Conservation (phyloP, 306 rosid genomes). For the Astragalus membranaceus region DNA sequence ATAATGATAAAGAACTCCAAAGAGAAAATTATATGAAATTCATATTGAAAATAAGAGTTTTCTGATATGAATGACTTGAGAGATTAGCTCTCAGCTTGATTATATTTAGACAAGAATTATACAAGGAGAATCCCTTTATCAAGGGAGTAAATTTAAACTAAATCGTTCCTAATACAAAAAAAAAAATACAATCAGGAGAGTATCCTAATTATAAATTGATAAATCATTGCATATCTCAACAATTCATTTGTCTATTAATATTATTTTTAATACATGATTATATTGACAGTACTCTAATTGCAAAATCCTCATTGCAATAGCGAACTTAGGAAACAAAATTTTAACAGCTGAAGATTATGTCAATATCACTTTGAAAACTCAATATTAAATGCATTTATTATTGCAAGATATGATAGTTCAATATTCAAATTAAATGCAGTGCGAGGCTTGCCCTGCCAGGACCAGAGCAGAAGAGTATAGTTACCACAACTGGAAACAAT, state of each 20-base stretch:
- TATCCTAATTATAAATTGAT: too few species aligned
- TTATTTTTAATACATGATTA: background rate
- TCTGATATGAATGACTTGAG: too few species aligned
- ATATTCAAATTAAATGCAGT: slow-evolving; percentile 51
- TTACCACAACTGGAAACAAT: slow-evolving; percentile 43
- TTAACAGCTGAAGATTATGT: background rate
- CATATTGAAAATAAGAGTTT: too few species aligned
- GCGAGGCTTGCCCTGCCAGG: slow-evolving; percentile 97
- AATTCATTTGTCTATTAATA: background rate
- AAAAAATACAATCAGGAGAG: too few species aligned
- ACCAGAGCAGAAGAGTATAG: slow-evolving; percentile 73
- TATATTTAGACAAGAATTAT: too few species aligned
- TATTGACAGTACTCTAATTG: background rate
- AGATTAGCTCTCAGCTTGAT: too few species aligned
- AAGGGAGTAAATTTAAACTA: too few species aligned
- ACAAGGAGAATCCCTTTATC: too few species aligned
- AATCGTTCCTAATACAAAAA: too few species aligned
- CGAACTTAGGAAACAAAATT: too few species aligned
- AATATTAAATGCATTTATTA: slow-evolving; percentile 1
- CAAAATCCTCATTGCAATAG: background rate
- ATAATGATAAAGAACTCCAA: background rate
- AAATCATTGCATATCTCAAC: too few species aligned
- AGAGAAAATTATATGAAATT: background rate
- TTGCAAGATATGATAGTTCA: slow-evolving; percentile 17
- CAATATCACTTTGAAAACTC: background rate